These are phyloP conservation scores for Termitomyces sp. DNA, from an alignment of 768 basidiomycete species.

Conservation along the genomic window DNA sequence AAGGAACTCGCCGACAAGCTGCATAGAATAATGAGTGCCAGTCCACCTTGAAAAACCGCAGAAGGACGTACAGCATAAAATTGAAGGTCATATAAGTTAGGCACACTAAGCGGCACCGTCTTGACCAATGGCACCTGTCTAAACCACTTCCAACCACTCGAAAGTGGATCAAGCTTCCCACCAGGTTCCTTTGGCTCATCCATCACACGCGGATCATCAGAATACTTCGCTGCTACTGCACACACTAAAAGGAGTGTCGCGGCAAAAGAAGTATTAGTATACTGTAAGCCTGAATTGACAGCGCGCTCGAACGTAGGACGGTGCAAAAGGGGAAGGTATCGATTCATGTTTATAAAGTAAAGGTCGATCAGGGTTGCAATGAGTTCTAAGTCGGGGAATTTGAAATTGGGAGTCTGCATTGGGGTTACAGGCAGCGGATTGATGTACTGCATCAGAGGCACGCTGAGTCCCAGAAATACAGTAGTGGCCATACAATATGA, in stretches of 20 bases:
- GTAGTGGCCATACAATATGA: background rate
- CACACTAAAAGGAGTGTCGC: constrained; percentile 63
- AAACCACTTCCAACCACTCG: constrained; percentile 63
- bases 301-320: constrained; percentile 58
- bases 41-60: background rate
- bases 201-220: constrained; percentile 53
- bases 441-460: constrained; percentile 21
- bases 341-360: constrained; percentile 59
- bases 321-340: constrained; percentile 64
- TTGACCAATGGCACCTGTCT: constrained; percentile 60
- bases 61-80: constrained; percentile 43
- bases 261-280: constrained; percentile 46
- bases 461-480: background rate
- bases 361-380: constrained; percentile 47
- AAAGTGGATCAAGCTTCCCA: constrained; percentile 26
- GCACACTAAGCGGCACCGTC: constrained; percentile 51
- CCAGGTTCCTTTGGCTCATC: constrained; percentile 11
- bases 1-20: constrained; percentile 50
- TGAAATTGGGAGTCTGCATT: constrained; percentile 18
- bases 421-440: constrained; percentile 12
- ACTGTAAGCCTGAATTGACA: constrained; percentile 44
- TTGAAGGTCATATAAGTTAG: constrained; percentile 72
- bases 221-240: constrained; percentile 58
- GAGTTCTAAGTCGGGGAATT: constrained; percentile 51
- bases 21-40: constrained; percentile 1